Base-by-base conservation (phyloP, 2,329 filamentous ascomycete genomes). In the Colletotrichum chrysophilum region DNA sequence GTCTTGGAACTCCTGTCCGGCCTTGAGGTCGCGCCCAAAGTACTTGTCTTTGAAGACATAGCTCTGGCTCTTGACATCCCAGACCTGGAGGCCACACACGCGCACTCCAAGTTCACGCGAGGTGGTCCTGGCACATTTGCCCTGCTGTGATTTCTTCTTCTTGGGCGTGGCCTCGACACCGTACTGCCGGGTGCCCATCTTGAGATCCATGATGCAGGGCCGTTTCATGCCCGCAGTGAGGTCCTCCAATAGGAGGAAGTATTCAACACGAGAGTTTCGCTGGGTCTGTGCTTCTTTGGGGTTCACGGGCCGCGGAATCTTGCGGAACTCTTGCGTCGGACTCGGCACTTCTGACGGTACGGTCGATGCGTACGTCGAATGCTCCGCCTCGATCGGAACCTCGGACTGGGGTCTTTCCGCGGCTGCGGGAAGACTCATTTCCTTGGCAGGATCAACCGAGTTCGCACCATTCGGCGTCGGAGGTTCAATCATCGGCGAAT, bases 31-130 rank as follows among this genome's bases (percentile, higher is more conserved):
- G 70, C 97, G 94, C 3, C 97, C 97, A 82, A 95, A 98, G 84
- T 99, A 99, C 85, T 99, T 99, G 89, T 99, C 97, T 82, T 98
- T 94, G 82, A 98, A 99, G n/a, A 96, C 89, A 82, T 98, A 98
- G 62, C 91, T 93, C 81, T 97, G 92, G 43, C 92, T 93, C 78
- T 93, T 93, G 26, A 93, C 93, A 81, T 98, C 96, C 95, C 96
- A 99, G 2, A 98, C 95, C 83, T 99, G 97, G 86, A 99, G 93
- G 6, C 97, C 97, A 82, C 97, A 99, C 6, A 99, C 93, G 24
- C 97, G 93, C 4, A 99, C 97, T 5, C 97, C 97, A 1, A 99
- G 91, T 83, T 97, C 93, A 75, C 93, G 93, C 9, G 97, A 98
- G 0, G 97, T 99, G 0, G 97, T 99, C 77, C 91, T 93, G 78